These are phyloP conservation scores for Tuber melanosporum DNA, from an alignment of 495 filamentous ascomycete species.

Conservation along the genomic window DNA sequence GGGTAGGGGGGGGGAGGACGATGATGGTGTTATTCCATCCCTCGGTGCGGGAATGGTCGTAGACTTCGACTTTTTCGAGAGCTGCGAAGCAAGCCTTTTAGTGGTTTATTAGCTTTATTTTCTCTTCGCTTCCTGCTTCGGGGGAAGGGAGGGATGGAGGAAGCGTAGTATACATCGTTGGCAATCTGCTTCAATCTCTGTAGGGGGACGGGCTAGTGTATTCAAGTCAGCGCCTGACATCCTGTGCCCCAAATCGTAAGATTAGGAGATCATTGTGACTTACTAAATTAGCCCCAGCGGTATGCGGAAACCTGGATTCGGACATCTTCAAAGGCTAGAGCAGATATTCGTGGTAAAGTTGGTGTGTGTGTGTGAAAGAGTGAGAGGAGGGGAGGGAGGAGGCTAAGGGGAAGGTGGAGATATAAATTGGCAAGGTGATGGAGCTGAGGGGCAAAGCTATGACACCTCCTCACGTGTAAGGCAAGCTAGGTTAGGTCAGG, in stretches of 20 bases:
- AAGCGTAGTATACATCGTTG: conserved; percentile 57
- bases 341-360: background rate
- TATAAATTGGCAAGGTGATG: background rate
- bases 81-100: conserved; percentile 73
- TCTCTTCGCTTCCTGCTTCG: background rate
- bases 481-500: background rate
- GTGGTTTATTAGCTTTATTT: conserved; percentile 16
- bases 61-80: conserved; percentile 61
- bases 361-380: background rate
- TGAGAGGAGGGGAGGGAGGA: background rate
- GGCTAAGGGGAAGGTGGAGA: background rate
- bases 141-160: background rate
- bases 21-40: conserved; percentile 89
- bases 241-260: background rate
- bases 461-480: background rate
- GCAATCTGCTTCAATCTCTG: conserved; percentile 76
- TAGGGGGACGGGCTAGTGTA: conserved; percentile 62
- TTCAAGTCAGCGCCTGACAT: background rate
- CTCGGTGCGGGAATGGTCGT: conserved; percentile 73
- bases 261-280: background rate
- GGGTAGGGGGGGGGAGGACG: conserved; percentile 50
- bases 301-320: background rate
- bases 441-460: background rate
- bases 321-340: background rate
- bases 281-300: background rate